phyloP scores from a whole-genome alignment of 148 eudicot genomes.

The Silene uniflora region DNA sequence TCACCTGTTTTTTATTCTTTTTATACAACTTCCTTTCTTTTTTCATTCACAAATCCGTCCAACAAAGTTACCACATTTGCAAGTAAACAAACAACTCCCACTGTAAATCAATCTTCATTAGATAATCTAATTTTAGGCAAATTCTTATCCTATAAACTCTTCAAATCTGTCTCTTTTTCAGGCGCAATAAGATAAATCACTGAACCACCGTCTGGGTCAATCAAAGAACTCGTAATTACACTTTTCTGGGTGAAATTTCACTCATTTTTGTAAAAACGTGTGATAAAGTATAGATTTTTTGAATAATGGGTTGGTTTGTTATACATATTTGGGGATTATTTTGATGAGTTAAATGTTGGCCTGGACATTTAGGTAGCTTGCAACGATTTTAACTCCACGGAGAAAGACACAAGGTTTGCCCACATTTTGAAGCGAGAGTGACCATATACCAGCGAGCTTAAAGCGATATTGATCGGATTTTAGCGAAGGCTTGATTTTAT shows the following conservation, averaged over 20 bases:
- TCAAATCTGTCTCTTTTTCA: conserved; percentile 36
- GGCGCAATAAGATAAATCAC: conserved; percentile 64
- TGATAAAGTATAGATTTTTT: conserved; percentile 20
- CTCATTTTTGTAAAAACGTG: not conserved
- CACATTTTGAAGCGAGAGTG: too few species aligned
- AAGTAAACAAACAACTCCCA: too few species aligned
- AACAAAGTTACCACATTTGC: too few species aligned
- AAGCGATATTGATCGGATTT: too few species aligned
- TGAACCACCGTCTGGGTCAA: conserved; percentile 83
- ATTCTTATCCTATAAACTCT: conserved; percentile 42
- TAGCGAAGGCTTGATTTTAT: too few species aligned
- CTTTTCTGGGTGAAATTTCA: conserved; percentile 7
- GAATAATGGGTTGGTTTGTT: conserved; percentile 28
- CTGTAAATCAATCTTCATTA: conserved; percentile 70
- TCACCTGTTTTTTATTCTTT: too few species aligned
- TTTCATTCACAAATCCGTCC: too few species aligned
- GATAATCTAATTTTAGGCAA: conserved; percentile 56
- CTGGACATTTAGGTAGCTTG: conserved; percentile 19
- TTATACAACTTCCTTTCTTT: too few species aligned
- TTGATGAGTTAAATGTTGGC: conserved; percentile 15
- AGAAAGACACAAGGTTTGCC: conserved; percentile 31
- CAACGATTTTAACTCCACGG: conserved; percentile 32
- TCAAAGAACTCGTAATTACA: conserved; percentile 51
- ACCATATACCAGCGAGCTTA: too few species aligned
- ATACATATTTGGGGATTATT: conserved; percentile 24